Percentiles rank a stretch among this genome's conserved stretches.
Evolutionary conservation across 306 rosid species (phyloP).

Genomic region (Quercus parvula): DNA sequence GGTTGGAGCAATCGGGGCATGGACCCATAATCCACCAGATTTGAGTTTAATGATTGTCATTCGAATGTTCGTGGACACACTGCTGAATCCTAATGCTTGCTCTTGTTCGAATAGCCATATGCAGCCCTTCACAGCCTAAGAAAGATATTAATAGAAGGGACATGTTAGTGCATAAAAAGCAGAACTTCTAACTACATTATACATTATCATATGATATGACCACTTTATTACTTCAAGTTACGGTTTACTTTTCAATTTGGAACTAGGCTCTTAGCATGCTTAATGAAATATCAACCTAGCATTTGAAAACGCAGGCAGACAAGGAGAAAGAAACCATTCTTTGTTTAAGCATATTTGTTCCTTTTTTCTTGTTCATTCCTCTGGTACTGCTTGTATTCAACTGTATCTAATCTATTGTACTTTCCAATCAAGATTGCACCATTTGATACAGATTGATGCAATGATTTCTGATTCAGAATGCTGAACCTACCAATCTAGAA

Average conservation of each 20-base stretch:
- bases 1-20: conserved; percentile 98
- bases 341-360: no score
- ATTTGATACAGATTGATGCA: no score
- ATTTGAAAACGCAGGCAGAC: no score
- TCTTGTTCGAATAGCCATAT: conserved; percentile 98
- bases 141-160: conserved; percentile 12
- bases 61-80: conserved; percentile 94
- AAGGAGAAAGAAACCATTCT: no score
- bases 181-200: conserved; percentile 2
- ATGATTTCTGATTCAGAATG: no score
- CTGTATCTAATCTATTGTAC: no score
- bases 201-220: neutral
- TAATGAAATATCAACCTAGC: no score
- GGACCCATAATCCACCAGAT: conserved; percentile 96
- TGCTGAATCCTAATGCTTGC: conserved; percentile 99
- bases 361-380: no score
- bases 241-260: neutral
- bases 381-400: no score
- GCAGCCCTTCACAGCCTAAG: conserved; percentile 75
- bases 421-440: no score
- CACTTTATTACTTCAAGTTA: neutral
- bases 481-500: no score
- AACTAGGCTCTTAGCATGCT: neutral
- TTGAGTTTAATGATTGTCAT: conserved; percentile 96
- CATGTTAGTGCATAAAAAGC: conserved; percentile 18